Evolutionary conservation across 345 rosid genomes (phyloP).

Genomic region (Chamaenerion angustifolium): DNA sequence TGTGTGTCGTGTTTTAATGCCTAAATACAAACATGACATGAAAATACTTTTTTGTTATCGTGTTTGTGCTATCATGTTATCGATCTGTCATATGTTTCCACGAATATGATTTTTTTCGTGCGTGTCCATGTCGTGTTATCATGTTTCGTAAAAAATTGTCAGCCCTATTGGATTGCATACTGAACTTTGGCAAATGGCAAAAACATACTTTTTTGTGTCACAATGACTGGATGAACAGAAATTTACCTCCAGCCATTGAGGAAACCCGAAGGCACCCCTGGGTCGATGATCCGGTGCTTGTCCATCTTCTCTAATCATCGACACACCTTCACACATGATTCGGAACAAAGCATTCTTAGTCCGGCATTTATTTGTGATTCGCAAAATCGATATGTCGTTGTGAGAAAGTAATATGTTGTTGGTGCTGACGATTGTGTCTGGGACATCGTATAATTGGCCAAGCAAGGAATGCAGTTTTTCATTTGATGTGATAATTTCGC

Average conservation of each 20-base stretch:
- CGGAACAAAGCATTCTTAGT: slow-evolving; percentile 42
- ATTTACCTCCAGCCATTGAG: slow-evolving; percentile 92
- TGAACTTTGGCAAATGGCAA: too few species aligned
- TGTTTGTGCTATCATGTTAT: too few species aligned
- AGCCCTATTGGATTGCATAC: too few species aligned
- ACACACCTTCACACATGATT: slow-evolving; percentile 66
- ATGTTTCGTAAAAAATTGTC: too few species aligned
- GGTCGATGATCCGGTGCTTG: slow-evolving; percentile 35
- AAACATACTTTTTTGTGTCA: too few species aligned
- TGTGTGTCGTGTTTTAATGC: too few species aligned
- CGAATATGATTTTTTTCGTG: too few species aligned
- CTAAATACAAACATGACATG: too few species aligned
- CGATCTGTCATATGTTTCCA: too few species aligned
- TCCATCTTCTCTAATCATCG: slow-evolving; percentile 40
- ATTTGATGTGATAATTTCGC: slow-evolving; percentile 40
- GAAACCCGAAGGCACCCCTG: slow-evolving; percentile 66
- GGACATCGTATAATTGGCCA: slow-evolving; percentile 39
- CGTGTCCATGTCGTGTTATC: too few species aligned
- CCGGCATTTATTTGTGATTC: slow-evolving; percentile 53
- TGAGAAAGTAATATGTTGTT: slow-evolving; percentile 59
- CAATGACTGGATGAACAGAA: not conserved
- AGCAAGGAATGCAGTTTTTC: slow-evolving; percentile 41
- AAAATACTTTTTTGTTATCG: too few species aligned
- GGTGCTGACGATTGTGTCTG: slow-evolving; percentile 61
- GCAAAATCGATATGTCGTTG: slow-evolving; percentile 50